Conservation (phyloP, 2,329 filamentous ascomycete genomes). For the Beauveria brongniartii region DNA sequence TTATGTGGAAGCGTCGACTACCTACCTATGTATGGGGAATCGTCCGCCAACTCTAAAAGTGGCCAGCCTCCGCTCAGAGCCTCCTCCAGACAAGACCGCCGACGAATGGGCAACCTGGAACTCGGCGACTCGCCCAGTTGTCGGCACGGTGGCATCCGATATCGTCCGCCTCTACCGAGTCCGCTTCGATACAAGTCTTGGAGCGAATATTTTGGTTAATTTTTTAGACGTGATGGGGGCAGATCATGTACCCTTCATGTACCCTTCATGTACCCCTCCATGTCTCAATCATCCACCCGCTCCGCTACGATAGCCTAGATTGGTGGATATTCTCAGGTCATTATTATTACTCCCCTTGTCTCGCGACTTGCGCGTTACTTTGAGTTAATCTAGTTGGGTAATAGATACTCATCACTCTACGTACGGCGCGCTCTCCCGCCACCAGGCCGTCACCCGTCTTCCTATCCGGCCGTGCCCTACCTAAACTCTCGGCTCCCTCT, state of each 20-base stretch:
- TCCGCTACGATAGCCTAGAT: not conserved
- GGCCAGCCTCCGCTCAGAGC: not conserved
- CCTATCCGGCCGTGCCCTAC: conserved; percentile 1
- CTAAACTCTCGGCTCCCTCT: not conserved
- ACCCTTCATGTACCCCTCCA: not conserved
- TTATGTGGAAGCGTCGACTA: not conserved
- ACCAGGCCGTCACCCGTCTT: not conserved
- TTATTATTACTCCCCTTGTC: not conserved
- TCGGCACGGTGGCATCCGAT: conserved; percentile 17
- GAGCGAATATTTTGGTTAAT: not conserved
- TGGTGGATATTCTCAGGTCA: not conserved
- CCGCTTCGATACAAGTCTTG: not conserved
- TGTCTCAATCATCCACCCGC: not conserved
- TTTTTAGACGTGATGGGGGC: not conserved
- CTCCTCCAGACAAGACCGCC: not conserved
- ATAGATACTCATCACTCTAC: conserved; percentile 1
- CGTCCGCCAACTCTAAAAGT: conserved; percentile 1
- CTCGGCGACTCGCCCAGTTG: conserved; percentile 12
- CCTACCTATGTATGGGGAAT: not conserved
- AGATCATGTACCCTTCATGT: conserved; percentile 1
- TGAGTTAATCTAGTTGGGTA: conserved; percentile 9
- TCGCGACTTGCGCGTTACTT: not conserved
- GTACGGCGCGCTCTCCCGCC: not conserved
- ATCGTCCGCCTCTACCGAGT: conserved; percentile 10
- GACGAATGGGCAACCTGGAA: conserved; percentile 13